These are phyloP conservation scores for Cydonia oblonga DNA, from an alignment of 331 rosid species.

Conservation along the genomic window DNA sequence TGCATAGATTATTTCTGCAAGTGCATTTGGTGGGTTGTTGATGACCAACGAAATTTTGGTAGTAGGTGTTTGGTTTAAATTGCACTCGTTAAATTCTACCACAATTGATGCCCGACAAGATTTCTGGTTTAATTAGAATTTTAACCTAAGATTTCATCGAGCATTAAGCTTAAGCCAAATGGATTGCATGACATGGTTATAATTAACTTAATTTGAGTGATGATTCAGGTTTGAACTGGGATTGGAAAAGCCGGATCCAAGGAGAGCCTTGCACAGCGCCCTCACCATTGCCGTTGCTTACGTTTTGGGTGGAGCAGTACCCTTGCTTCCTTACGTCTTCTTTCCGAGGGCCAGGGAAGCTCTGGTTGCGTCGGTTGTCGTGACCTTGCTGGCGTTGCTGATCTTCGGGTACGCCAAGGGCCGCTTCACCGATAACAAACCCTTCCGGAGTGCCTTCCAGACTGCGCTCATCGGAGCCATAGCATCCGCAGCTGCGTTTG, in stretches of 20 bases:
- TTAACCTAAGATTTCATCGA: too few relatives aligned
- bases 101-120: too few relatives aligned
- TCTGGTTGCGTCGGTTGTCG: conserved; percentile 40
- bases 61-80: neutral
- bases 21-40: neutral
- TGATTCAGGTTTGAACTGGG: conserved; percentile 76
- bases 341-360: conserved; percentile 58
- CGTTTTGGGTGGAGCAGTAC: conserved; percentile 69
- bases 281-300: conserved; percentile 69
- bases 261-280: conserved; percentile 83
- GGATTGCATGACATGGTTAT: too few relatives aligned
- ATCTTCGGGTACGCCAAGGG: conserved; percentile 90
- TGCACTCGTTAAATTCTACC: too few relatives aligned
- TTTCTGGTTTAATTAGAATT: too few relatives aligned
- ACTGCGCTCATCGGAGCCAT: conserved; percentile 74
- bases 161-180: too few relatives aligned
- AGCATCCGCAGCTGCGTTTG: conserved; percentile 79
- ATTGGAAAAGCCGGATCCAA: conserved; percentile 86
- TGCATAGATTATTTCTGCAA: neutral
- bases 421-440: conserved; percentile 58
- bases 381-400: conserved; percentile 64
- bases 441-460: conserved; percentile 61
- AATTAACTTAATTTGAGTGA: neutral
- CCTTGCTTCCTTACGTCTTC: conserved; percentile 64
- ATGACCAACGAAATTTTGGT: neutral